phyloP scores from a whole-genome alignment of 129 eudicot species.

The Mikania micrantha region DNA sequence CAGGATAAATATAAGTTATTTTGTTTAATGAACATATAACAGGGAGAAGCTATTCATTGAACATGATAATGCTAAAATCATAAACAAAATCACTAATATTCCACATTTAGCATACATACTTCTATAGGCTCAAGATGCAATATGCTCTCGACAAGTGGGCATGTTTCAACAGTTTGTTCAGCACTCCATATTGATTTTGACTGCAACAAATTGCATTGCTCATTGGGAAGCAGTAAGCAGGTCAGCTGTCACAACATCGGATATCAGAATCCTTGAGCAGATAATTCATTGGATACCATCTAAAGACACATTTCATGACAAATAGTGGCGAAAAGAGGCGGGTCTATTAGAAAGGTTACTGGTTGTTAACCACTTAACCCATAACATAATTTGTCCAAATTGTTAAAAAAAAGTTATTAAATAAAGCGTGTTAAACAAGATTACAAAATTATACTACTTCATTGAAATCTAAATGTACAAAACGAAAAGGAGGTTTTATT shows the following conservation, averaged over 20 bases:
- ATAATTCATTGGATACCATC: neutral
- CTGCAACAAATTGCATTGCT: conserved; percentile 53
- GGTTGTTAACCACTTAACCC: no score
- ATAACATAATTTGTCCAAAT: neutral
- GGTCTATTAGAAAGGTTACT: no score
- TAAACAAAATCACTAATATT: neutral
- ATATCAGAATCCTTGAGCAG: conserved; percentile 6
- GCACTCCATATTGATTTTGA: conserved; percentile 81
- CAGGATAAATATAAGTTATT: neutral
- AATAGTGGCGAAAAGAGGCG: neutral
- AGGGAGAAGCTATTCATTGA: neutral
- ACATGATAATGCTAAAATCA: neutral
- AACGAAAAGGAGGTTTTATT: neutral
- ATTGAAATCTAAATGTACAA: neutral
- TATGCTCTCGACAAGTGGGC: conserved; percentile 71
- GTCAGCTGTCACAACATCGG: conserved; percentile 54
- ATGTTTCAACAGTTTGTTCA: conserved; percentile 51
- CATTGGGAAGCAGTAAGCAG: conserved; percentile 66
- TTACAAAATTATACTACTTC: neutral
- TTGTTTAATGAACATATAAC: neutral
- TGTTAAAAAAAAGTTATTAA: neutral
- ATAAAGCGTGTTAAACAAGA: neutral
- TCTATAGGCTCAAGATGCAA: conserved; percentile 79
- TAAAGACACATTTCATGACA: neutral
- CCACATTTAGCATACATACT: conserved; percentile 32